Percentiles rank a stretch among this genome's conserved stretches.
Evolutionary conservation across 768 basidiomycete species (phyloP).

Genomic region (Pholiota conissans): DNA sequence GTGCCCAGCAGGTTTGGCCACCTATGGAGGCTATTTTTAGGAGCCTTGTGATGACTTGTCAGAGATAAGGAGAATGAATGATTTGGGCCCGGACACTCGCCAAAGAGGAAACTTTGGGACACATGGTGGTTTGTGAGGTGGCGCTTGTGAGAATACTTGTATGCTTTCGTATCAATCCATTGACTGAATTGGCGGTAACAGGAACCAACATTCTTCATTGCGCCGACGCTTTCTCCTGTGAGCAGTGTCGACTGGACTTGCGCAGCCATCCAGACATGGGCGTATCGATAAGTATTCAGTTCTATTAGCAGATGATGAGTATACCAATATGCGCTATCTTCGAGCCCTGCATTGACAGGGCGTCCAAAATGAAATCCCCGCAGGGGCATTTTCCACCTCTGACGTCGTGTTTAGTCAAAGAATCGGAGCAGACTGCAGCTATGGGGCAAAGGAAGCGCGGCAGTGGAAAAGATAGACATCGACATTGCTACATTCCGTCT

Average conservation of each 20-base stretch:
- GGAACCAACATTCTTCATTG: not conserved
- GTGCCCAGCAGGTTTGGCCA: not conserved
- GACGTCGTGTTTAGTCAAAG: not conserved
- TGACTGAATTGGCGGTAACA: not conserved
- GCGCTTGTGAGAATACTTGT: not conserved
- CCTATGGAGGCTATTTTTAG: not conserved
- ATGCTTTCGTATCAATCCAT: not conserved
- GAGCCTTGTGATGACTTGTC: not conserved
- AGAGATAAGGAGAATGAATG: conserved; percentile 5
- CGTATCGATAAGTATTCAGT: not conserved
- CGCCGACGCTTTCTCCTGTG: not conserved
- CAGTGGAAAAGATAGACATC: not conserved
- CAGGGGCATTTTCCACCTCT: not conserved
- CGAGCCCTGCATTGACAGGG: not conserved
- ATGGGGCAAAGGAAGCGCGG: not conserved
- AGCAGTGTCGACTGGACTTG: not conserved
- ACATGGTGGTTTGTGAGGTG: conserved; percentile 1
- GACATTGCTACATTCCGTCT: not conserved
- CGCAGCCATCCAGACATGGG: not conserved
- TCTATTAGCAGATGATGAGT: not conserved
- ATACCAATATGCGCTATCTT: not conserved
- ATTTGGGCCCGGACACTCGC: not conserved
- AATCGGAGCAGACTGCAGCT: not conserved
- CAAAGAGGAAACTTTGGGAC: not conserved
- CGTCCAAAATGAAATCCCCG: not conserved